Evolutionary conservation across 768 basidiomycete genomes (phyloP).

Genomic region (Boletus rex-veris): DNA sequence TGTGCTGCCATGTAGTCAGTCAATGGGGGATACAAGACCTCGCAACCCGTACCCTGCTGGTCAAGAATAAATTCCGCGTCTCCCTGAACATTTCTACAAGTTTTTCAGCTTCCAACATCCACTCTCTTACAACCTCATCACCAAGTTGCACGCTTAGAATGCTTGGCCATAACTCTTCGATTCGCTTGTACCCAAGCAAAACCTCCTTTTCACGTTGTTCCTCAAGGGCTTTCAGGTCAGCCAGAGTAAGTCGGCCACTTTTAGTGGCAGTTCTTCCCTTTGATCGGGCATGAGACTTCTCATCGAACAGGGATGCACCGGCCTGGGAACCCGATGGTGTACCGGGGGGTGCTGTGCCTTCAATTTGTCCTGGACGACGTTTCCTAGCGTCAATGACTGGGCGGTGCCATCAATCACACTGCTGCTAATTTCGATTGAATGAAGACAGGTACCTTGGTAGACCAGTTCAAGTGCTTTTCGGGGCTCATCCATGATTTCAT

Average conservation of each 20-base stretch:
- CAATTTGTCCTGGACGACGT: slow-evolving; percentile 36
- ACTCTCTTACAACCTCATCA: slow-evolving; percentile 58
- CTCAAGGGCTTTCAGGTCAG: slow-evolving; percentile 63
- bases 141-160: slow-evolving; percentile 45
- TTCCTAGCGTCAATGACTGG: slow-evolving; percentile 61
- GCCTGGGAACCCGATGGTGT: slow-evolving; percentile 18
- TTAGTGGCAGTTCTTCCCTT: slow-evolving; percentile 30
- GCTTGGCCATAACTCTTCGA: slow-evolving; percentile 60
- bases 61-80: slow-evolving; percentile 78
- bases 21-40: neutral
- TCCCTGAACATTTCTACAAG: slow-evolving; percentile 88
- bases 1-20: slow-evolving; percentile 12
- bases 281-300: slow-evolving; percentile 41
- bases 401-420: slow-evolving; percentile 52
- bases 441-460: slow-evolving; percentile 49
- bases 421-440: slow-evolving; percentile 35
- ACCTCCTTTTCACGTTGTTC: slow-evolving; percentile 64
- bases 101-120: slow-evolving; percentile 81
- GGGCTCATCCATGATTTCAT: slow-evolving; percentile 79
- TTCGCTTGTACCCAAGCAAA: slow-evolving; percentile 50
- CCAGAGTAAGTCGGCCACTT: slow-evolving; percentile 47
- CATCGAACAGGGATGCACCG: slow-evolving; percentile 59
- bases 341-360: slow-evolving; percentile 10
- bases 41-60: slow-evolving; percentile 61
- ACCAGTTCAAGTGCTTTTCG: slow-evolving; percentile 73